phyloP scores from a whole-genome alignment of 257 asterid species.

The Solanum stenotomum region DNA sequence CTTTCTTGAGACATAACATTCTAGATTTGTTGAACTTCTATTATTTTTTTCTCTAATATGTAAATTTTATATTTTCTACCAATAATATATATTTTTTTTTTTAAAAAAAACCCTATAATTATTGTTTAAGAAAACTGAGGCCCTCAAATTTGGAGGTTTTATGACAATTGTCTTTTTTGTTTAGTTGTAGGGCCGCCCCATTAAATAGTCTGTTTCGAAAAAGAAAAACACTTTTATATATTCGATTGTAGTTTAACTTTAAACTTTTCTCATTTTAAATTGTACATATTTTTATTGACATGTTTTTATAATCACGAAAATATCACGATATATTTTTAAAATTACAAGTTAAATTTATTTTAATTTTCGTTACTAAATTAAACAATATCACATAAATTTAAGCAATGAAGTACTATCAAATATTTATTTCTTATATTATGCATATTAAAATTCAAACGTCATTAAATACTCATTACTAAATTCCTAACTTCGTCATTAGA shows the following conservation, averaged over 20 bases:
- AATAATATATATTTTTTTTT: too few relatives aligned
- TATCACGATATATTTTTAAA: not conserved
- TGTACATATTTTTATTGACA: not conserved
- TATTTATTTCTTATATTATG: not conserved
- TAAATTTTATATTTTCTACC: too few relatives aligned
- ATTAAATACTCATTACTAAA: not conserved
- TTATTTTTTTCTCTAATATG: too few relatives aligned
- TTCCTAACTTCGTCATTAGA: not conserved
- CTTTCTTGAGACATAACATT: not conserved
- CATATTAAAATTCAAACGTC: too few relatives aligned
- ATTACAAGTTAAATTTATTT: not conserved
- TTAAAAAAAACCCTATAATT: too few relatives aligned
- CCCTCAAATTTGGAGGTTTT: not conserved
- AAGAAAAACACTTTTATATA: not conserved
- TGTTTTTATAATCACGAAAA: not conserved
- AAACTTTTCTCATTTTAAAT: not conserved
- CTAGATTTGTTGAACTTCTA: too few relatives aligned
- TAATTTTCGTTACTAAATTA: not conserved
- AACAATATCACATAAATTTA: not conserved
- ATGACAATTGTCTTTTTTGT: not conserved
- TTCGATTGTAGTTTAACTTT: not conserved
- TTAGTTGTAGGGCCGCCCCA: accelerated
- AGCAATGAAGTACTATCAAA: not conserved
- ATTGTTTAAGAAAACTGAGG: not conserved
- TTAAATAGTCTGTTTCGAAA: not conserved